Conservation (phyloP, 192 early-diverging fungal genomes). For the Backusella australiensis region DNA sequence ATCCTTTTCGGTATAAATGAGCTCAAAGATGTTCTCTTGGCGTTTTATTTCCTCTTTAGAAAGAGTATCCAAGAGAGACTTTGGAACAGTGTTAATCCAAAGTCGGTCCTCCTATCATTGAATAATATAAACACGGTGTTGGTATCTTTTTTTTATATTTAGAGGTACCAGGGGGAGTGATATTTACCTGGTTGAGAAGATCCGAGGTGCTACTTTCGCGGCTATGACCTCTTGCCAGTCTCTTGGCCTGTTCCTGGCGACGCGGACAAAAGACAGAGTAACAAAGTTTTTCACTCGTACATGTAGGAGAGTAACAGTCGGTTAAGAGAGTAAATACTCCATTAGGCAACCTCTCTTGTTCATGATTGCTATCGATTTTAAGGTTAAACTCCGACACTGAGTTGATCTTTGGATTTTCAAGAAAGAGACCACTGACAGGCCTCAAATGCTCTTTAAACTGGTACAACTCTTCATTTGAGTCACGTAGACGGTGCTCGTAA, state of each 20-base stretch:
- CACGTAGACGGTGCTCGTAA: slow-evolving; percentile 84
- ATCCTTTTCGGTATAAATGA: slow-evolving; percentile 88
- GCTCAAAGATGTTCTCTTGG: slow-evolving; percentile 91
- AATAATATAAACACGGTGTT: too few species aligned
- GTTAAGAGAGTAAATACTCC: slow-evolving; percentile 91
- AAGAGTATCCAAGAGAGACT: slow-evolving; percentile 68
- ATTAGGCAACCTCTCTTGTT: slow-evolving; percentile 52
- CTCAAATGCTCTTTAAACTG: slow-evolving; percentile 59
- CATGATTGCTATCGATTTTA: slow-evolving; percentile 2
- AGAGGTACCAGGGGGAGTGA: not conserved
- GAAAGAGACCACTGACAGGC: slow-evolving; percentile 6
- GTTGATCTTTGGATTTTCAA: not conserved
- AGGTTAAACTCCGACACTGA: not conserved
- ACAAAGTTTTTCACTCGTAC: slow-evolving; percentile 76
- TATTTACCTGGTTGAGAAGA: slow-evolving; percentile 39
- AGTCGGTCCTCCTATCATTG: slow-evolving; percentile 58
- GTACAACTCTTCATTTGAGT: slow-evolving; percentile 80
- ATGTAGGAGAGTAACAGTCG: slow-evolving; percentile 93
- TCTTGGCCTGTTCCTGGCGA: slow-evolving; percentile 64
- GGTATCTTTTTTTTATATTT: too few species aligned
- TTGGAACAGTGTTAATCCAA: slow-evolving; percentile 84
- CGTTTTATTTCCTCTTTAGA: slow-evolving; percentile 78
- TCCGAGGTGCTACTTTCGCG: not conserved
- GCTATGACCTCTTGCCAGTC: slow-evolving; percentile 5
- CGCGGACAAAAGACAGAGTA: slow-evolving; percentile 90